A percentile compares a stretch with the other conserved stretches of the same genome.
phyloP scores from a whole-genome alignment of 129 eudicot species.

The Escallonia rubra region DNA sequence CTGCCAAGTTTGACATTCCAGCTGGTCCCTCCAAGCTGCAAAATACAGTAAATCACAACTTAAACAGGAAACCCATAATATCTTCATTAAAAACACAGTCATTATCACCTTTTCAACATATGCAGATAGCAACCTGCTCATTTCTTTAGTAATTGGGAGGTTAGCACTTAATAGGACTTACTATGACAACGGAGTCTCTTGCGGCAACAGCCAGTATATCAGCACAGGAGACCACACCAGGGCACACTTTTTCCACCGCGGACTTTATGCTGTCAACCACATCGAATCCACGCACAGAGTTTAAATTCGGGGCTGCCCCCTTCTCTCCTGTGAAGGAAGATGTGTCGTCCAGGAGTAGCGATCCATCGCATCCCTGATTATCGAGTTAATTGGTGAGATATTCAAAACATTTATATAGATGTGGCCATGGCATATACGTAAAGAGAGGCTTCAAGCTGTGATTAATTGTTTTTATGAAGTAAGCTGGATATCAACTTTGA shows the following conservation, averaged over 20 bases:
- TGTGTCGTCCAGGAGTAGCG: slow-evolving; percentile 79
- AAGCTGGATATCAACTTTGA: too few relatives aligned
- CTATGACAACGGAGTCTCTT: slow-evolving; percentile 60
- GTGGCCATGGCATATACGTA: too few relatives aligned
- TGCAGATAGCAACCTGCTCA: background rate
- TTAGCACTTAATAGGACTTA: slow-evolving; percentile 20
- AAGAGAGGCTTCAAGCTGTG: too few relatives aligned
- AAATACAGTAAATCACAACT: background rate
- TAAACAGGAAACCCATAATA: background rate
- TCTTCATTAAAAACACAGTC: too few relatives aligned
- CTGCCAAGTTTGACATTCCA: slow-evolving; percentile 79
- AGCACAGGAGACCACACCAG: slow-evolving; percentile 85
- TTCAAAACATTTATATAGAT: background rate
- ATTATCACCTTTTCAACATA: background rate
- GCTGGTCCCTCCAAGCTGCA: slow-evolving; percentile 77
- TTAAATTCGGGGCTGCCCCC: slow-evolving; percentile 55
- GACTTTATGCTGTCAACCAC: slow-evolving; percentile 73
- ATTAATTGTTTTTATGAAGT: too few relatives aligned
- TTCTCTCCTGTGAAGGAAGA: slow-evolving; percentile 70
- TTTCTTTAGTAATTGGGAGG: too few relatives aligned
- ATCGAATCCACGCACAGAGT: slow-evolving; percentile 67
- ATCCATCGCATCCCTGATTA: slow-evolving; percentile 80
- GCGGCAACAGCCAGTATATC: slow-evolving; percentile 71
- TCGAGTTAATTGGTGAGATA: background rate
- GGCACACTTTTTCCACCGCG: slow-evolving; percentile 70